Percentiles rank a stretch among this genome's conserved stretches.
Evolutionary conservation across 129 eudicot genomes (phyloP).

Genomic region (Flaveria sonorensis): DNA sequence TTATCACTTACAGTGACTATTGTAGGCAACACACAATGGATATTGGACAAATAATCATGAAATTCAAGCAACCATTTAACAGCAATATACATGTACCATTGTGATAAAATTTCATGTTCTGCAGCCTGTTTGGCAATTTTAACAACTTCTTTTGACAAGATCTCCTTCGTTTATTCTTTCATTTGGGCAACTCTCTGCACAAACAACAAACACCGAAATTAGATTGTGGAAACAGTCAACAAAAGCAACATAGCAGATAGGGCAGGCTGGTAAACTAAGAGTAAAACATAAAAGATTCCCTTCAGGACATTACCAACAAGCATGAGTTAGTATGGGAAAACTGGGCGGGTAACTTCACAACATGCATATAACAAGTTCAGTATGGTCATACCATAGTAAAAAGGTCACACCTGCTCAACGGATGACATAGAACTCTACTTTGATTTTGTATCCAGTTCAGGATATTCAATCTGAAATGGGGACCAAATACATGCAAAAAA

Average conservation of each 20-base stretch:
- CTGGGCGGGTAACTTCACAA: background rate
- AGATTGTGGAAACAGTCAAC: background rate
- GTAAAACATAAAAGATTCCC: background rate
- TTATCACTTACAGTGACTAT: no score
- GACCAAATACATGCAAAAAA: background rate
- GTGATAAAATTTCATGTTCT: constrained; percentile 87
- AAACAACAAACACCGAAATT: constrained; percentile 28
- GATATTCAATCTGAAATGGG: constrained; percentile 78
- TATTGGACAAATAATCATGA: background rate
- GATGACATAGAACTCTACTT: constrained; percentile 97
- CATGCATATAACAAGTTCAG: background rate
- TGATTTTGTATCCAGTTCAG: constrained; percentile 86
- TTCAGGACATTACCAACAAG: no score
- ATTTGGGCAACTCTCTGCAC: constrained; percentile 75
- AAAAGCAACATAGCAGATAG: background rate
- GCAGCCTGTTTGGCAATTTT: constrained; percentile 89
- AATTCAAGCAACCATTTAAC: background rate
- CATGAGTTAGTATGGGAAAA: no score
- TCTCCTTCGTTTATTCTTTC: constrained; percentile 77
- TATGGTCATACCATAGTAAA: background rate
- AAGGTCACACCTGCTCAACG: constrained; percentile 69
- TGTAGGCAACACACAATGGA: no score
- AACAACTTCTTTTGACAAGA: constrained; percentile 87
- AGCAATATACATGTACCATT: constrained; percentile 48
- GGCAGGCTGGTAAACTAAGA: background rate